Conservation (phyloP, 2,329 filamentous ascomycete genomes). For the Cercospora sp. region DNA sequence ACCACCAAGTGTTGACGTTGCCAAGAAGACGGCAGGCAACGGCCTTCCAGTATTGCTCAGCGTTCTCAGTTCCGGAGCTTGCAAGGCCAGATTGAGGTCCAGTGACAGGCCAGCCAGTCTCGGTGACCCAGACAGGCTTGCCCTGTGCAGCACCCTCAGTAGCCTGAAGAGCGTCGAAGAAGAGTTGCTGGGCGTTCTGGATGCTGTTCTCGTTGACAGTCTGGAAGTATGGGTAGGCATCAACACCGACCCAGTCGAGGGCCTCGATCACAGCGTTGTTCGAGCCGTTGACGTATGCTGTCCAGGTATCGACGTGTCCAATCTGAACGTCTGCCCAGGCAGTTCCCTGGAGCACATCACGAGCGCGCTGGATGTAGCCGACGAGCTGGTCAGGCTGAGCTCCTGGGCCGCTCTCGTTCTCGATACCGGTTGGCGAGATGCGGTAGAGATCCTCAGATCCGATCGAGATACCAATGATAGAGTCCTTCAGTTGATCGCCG, state of each 20-base stretch:
- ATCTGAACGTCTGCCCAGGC: slow-evolving; percentile 55
- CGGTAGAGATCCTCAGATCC: slow-evolving; percentile 75
- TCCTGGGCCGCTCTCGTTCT: slow-evolving; percentile 63
- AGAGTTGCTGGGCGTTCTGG: slow-evolving; percentile 63
- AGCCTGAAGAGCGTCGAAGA: slow-evolving; percentile 63
- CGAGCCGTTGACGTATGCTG: slow-evolving; percentile 67
- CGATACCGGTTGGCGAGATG: slow-evolving; percentile 66
- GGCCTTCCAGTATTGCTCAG: slow-evolving; percentile 73
- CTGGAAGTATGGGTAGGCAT: slow-evolving; percentile 84
- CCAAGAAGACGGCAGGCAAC: slow-evolving; percentile 72
- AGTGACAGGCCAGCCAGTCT: slow-evolving; percentile 80
- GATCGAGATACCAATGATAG: slow-evolving; percentile 80
- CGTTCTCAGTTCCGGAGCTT: slow-evolving; percentile 64
- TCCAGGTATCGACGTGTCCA: slow-evolving; percentile 64
- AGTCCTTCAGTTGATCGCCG: slow-evolving; percentile 62
- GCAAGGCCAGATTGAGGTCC: slow-evolving; percentile 64
- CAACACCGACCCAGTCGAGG: slow-evolving; percentile 76
- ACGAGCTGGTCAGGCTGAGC: slow-evolving; percentile 62
- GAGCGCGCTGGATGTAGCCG: slow-evolving; percentile 69
- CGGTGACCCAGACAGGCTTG: slow-evolving; percentile 81
- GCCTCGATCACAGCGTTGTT: slow-evolving; percentile 69
- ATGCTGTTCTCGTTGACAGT: slow-evolving; percentile 66
- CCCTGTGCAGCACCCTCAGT: slow-evolving; percentile 61
- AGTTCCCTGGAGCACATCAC: slow-evolving; percentile 63
- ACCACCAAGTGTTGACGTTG: slow-evolving; percentile 67